A percentile compares a stretch with the other conserved stretches of the same genome.
phyloP scores from a whole-genome alignment of 371 early-diverging fungal species.

The Paraphysoderma sedebokerense region DNA sequence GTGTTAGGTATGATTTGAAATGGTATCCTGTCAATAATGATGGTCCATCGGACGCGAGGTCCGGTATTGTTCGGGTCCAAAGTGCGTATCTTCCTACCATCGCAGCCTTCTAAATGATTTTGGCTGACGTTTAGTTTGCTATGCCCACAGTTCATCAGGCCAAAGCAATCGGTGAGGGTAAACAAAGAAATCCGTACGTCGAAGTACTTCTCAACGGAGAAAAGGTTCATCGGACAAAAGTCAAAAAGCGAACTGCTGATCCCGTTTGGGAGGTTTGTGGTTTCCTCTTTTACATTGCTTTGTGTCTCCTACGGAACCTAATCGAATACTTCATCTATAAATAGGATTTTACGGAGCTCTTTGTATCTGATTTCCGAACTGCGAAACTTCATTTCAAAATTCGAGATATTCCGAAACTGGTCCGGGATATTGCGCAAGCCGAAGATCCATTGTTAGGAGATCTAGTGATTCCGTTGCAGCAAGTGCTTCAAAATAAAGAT shows the following conservation, averaged over 20 bases:
- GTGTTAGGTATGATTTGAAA: too few relatives aligned
- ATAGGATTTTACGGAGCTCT: neutral
- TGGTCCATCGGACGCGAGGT: too few relatives aligned
- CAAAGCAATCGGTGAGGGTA: neutral
- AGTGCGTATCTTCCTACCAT: too few relatives aligned
- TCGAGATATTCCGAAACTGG: neutral
- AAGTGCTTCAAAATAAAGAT: neutral
- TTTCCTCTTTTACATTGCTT: too few relatives aligned
- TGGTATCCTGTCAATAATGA: too few relatives aligned
- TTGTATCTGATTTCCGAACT: neutral
- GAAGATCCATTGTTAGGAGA: neutral
- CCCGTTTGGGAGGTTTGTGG: slow-evolving; percentile 1
- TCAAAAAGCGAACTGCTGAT: neutral
- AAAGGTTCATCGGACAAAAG: neutral
- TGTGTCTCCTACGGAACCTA: too few relatives aligned
- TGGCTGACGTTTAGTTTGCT: too few relatives aligned
- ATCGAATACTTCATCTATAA: too few relatives aligned
- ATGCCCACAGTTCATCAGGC: neutral
- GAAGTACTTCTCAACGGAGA: neutral
- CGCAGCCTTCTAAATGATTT: too few relatives aligned
- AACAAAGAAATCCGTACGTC: neutral
- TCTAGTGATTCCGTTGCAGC: neutral
- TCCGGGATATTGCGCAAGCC: neutral
- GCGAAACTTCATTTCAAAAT: neutral
- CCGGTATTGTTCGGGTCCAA: too few relatives aligned